These are phyloP conservation scores for Chlamydomonas reinhardtii DNA, from an alignment of 163 green algal genomes.

Conservation along the genomic window DNA sequence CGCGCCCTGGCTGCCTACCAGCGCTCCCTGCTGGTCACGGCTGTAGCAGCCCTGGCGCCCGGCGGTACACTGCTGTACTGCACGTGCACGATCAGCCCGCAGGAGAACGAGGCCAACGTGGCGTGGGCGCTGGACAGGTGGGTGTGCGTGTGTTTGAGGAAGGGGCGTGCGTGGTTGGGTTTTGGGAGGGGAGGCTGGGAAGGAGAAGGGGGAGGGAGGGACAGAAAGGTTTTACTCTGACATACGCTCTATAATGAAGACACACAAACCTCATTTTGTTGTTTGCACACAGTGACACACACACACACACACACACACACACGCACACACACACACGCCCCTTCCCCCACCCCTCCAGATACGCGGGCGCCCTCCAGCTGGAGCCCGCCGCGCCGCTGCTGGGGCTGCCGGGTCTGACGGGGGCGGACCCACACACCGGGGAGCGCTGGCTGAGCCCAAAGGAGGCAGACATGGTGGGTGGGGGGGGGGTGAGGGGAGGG, in stretches of 20 bases:
- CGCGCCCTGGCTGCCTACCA: conserved; percentile 41
- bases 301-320: no score
- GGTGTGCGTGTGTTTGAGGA: background rate
- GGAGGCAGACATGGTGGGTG: conserved; percentile 76
- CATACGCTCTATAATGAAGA: no score
- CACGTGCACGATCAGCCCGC: conserved; percentile 85
- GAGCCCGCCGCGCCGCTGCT: conserved; percentile 62
- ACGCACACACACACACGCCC: no score
- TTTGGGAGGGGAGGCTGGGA: no score
- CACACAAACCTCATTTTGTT: no score
- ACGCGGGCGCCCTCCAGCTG: conserved; percentile 64
- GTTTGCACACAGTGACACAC: no score
- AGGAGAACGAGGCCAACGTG: conserved; percentile 87
- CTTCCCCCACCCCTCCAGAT: conserved; percentile 8
- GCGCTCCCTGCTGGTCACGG: conserved; percentile 47
- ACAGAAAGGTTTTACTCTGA: no score
- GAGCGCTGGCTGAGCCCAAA: conserved; percentile 62
- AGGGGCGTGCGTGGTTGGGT: background rate
- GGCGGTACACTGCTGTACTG: conserved; percentile 84
- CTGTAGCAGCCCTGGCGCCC: conserved; percentile 73
- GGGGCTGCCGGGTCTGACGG: conserved; percentile 73
- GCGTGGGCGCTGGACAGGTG: conserved; percentile 77
- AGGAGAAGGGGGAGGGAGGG: background rate
- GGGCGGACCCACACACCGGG: conserved; percentile 47
- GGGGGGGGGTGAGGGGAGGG: conserved; percentile 61